Conservation (phyloP, 108 stramenopile genomes). For the Conticribra weissflogii region DNA sequence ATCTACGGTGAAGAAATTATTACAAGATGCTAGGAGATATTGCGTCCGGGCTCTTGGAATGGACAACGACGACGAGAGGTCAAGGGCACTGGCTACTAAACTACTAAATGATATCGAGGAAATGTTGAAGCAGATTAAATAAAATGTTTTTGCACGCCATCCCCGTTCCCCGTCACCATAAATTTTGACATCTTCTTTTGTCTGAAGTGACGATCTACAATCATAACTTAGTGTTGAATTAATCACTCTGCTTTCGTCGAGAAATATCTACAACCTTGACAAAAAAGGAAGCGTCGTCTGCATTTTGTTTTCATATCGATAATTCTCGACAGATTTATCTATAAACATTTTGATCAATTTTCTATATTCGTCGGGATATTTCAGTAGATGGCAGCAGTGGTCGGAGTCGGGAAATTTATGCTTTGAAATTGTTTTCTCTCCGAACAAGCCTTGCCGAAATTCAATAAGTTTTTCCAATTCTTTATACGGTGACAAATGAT, state of each 20-base stretch:
- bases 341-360: constrained; percentile 15
- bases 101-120: constrained; percentile 39
- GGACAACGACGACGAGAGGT: constrained; percentile 45
- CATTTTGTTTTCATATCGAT: background rate
- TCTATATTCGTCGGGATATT: constrained; percentile 61
- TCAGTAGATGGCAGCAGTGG: constrained; percentile 68
- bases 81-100: constrained; percentile 36
- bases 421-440: constrained; percentile 42
- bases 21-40: constrained; percentile 43
- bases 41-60: constrained; percentile 43
- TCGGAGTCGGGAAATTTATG: constrained; percentile 56
- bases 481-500: constrained; percentile 49
- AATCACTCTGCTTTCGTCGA: too few relatives aligned
- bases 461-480: constrained; percentile 49
- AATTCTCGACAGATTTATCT: background rate
- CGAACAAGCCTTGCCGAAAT: constrained; percentile 23
- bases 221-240: background rate
- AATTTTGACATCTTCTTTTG: background rate
- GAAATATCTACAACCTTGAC: too few relatives aligned
- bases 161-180: too few relatives aligned
- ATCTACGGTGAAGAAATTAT: constrained; percentile 20
- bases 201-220: background rate
- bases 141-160: background rate
- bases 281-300: too few relatives aligned
- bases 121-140: constrained; percentile 32